These are phyloP conservation scores for Daldinia childiae DNA, from an alignment of 495 filamentous ascomycete genomes.

Conservation along the genomic window DNA sequence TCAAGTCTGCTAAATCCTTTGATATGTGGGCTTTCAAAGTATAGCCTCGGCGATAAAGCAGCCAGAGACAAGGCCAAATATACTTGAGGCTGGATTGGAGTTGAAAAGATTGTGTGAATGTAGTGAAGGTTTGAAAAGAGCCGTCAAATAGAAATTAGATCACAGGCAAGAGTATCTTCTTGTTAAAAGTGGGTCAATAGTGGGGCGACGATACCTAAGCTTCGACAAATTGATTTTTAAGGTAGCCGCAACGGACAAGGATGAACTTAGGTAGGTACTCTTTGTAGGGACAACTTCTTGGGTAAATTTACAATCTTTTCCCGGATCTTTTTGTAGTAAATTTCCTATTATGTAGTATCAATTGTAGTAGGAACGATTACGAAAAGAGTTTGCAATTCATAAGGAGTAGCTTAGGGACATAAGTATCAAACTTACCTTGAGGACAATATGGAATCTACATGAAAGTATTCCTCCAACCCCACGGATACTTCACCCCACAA, in stretches of 20 bases:
- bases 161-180: constrained; percentile 4
- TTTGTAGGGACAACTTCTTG: background rate
- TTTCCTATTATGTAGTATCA: background rate
- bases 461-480: background rate
- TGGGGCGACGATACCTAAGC: constrained; percentile 6
- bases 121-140: constrained; percentile 6
- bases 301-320: background rate
- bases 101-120: constrained; percentile 21
- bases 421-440: background rate
- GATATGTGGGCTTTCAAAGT: background rate
- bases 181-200: constrained; percentile 21
- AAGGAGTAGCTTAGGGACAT: background rate
- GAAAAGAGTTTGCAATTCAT: background rate
- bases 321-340: background rate
- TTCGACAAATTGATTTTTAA: constrained; percentile 7
- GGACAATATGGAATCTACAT: too few relatives aligned
- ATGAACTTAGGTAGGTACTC: background rate
- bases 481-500: background rate
- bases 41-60: background rate
- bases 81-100: constrained; percentile 7
- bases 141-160: constrained; percentile 23
- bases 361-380: background rate
- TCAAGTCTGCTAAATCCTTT: background rate
- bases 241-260: constrained; percentile 2
- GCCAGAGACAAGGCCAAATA: constrained; percentile 8